Conservation (phyloP, 2,329 filamentous ascomycete species). For the Aspergillus fructus region DNA sequence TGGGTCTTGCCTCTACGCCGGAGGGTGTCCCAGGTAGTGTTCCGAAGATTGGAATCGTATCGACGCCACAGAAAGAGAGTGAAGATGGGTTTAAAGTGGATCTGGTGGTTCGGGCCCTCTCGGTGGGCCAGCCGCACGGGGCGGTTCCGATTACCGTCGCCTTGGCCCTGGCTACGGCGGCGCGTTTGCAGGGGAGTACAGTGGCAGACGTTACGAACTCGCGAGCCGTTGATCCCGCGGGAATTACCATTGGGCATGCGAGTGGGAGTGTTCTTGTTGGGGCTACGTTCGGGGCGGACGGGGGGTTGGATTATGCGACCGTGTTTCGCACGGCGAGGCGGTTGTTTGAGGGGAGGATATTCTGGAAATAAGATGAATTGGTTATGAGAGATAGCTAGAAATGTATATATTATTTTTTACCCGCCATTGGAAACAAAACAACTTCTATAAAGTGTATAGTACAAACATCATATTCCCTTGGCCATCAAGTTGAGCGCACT, state of each 20-base stretch:
- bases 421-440: no score
- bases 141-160: constrained; percentile 58
- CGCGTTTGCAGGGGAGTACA: constrained; percentile 44
- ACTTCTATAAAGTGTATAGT: no score
- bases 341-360: constrained; percentile 49
- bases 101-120: constrained; percentile 51
- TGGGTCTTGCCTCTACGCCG: constrained; percentile 56
- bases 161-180: constrained; percentile 51
- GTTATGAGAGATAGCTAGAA: not conserved
- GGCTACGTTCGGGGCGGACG: constrained; percentile 38
- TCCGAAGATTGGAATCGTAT: constrained; percentile 63
- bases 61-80: constrained; percentile 19
- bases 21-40: constrained; percentile 53
- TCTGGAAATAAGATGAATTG: constrained; percentile 33
- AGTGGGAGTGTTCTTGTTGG: constrained; percentile 48
- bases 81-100: constrained; percentile 28
- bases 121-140: constrained; percentile 57
- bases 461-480: not conserved
- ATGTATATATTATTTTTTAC: not conserved
- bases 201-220: constrained; percentile 33
- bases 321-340: constrained; percentile 51
- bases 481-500: constrained; percentile 98
- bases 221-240: constrained; percentile 28
- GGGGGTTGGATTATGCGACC: constrained; percentile 38
- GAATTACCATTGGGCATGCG: constrained; percentile 47